These are phyloP conservation scores for Teratosphaeria destructans DNA, from an alignment of 2,329 filamentous ascomycete species.

Conservation along the genomic window DNA sequence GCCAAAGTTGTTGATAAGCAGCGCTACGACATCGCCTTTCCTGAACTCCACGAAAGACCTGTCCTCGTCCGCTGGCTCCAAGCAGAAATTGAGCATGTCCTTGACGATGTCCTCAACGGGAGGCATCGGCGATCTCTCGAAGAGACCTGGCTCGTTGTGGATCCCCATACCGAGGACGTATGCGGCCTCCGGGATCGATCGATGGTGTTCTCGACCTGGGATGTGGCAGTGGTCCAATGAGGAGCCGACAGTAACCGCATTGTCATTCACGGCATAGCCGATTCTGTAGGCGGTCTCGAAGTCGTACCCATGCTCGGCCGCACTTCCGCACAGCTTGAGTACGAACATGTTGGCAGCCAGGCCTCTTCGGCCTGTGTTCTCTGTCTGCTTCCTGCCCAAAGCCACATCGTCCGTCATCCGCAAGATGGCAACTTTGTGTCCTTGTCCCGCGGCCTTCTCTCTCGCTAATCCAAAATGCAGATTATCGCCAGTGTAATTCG, in stretches of 20 bases:
- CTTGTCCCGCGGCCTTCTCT: constrained; percentile 36
- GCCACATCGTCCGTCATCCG: constrained; percentile 41
- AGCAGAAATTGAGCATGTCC: constrained; percentile 39
- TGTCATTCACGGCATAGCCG: constrained; percentile 33
- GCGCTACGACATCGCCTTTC: constrained; percentile 33
- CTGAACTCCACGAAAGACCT: constrained; percentile 41
- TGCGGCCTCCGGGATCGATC: constrained; percentile 26
- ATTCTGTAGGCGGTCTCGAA: constrained; percentile 37
- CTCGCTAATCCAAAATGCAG: constrained; percentile 40
- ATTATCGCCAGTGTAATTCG: constrained; percentile 42
- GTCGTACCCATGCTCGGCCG: constrained; percentile 33
- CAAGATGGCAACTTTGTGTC: constrained; percentile 37
- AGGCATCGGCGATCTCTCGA: constrained; percentile 38
- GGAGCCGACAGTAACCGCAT: constrained; percentile 41
- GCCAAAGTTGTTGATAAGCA: constrained; percentile 42
- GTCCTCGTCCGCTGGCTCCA: constrained; percentile 38
- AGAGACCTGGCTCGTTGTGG: constrained; percentile 41
- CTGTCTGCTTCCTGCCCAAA: constrained; percentile 38
- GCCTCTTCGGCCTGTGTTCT: constrained; percentile 39
- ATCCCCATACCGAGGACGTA: constrained; percentile 40
- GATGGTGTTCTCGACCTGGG: constrained; percentile 37
- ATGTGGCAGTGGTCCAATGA: constrained; percentile 45
- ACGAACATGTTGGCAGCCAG: constrained; percentile 41
- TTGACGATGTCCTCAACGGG: constrained; percentile 38
- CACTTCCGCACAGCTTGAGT: constrained; percentile 37